phyloP scores from a whole-genome alignment of 2,329 filamentous ascomycete species.

The Neospermospora avenae region DNA sequence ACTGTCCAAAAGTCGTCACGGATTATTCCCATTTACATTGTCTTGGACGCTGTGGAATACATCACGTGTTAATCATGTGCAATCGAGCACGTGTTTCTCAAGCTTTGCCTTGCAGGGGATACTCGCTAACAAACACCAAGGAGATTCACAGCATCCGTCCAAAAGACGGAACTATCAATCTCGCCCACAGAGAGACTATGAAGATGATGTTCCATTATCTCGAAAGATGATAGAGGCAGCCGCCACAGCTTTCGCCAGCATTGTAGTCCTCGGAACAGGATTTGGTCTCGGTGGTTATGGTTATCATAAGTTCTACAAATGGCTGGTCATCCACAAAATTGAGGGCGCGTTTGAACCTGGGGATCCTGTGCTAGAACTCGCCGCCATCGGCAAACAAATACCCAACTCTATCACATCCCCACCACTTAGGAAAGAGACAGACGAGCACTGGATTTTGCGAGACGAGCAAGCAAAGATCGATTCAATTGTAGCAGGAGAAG shows the following conservation, averaged over 20 bases:
- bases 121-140: conserved; percentile 1
- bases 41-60: neutral
- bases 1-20: neutral
- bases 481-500: conserved; percentile 71
- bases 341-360: conserved; percentile 86
- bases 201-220: conserved; percentile 22
- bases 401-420: conserved; percentile 38
- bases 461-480: conserved; percentile 81
- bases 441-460: conserved; percentile 74
- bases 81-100: neutral
- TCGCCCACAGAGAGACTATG: neutral
- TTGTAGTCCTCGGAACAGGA: conserved; percentile 65
- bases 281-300: conserved; percentile 67
- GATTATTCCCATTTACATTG: neutral
- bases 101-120: neutral
- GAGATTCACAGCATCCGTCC: conserved; percentile 6
- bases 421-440: conserved; percentile 36
- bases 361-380: conserved; percentile 82
- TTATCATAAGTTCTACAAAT: conserved; percentile 85
- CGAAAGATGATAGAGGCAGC: conserved; percentile 71
- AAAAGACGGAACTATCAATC: conserved; percentile 1
- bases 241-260: conserved; percentile 72
- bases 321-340: conserved; percentile 88
- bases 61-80: neutral
- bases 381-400: conserved; percentile 59